These are phyloP conservation scores for Knoxia roxburghii DNA, from an alignment of 257 asterid genomes.

Conservation along the genomic window DNA sequence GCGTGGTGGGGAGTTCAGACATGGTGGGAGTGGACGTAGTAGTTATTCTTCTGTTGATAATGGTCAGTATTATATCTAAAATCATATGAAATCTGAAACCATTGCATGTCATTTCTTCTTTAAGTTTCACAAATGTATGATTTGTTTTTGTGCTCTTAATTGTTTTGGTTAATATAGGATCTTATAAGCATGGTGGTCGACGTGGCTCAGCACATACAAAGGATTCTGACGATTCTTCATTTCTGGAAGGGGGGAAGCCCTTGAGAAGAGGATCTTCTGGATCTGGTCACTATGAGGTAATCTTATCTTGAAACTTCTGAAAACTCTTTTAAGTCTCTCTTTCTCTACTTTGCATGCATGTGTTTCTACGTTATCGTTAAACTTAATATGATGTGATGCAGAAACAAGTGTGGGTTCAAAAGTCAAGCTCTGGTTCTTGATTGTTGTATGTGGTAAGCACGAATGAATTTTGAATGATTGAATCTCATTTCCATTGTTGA, in stretches of 20 bases:
- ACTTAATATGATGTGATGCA: conserved; percentile 33
- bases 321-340: background rate
- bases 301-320: conserved; percentile 17
- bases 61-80: conserved; percentile 49
- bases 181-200: conserved; percentile 61
- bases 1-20: conserved; percentile 51
- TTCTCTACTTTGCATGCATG: background rate
- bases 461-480: background rate
- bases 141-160: conserved; percentile 4
- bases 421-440: conserved; percentile 80
- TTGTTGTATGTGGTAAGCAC: conserved; percentile 46
- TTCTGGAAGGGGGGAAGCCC: conserved; percentile 60
- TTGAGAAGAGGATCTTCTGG: conserved; percentile 58
- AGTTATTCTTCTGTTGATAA: conserved; percentile 51
- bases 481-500: background rate
- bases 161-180: conserved; percentile 41
- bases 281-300: conserved; percentile 63
- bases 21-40: conserved; percentile 50
- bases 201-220: conserved; percentile 55
- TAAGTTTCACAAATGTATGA: background rate
- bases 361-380: conserved; percentile 8
- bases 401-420: conserved; percentile 98
- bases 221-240: conserved; percentile 56
- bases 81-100: conserved; percentile 10
- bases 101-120: background rate